Evolutionary conservation across 768 basidiomycete genomes (phyloP), one percentile per base, ranked within the genome.

Genomic region (Auriscalpium vulgare): DNA sequence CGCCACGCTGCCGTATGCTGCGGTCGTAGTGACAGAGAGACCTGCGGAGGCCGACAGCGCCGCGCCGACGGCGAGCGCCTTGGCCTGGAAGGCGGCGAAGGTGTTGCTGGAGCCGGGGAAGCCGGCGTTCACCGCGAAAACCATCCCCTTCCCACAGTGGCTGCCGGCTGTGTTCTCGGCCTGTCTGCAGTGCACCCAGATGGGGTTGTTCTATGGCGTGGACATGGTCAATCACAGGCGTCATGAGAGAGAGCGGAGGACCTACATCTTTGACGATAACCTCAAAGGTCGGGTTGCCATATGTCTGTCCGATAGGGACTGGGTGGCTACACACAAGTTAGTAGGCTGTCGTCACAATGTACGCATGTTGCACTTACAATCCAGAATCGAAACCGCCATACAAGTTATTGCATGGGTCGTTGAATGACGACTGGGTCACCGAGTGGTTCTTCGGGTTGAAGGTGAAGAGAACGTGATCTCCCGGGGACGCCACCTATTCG

Each of bases 1-100:
- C 54, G 73, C n/a, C n/a, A n/a, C 74, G 55, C 62, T 76, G 21
- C 80, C 81, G 57, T 78, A 79, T 1, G 76, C 75, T 53, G 79
- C 78, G 37, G 80, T 78, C 14, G 29, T 3, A 35, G 59, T 38
- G 17, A 54, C 37, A n/a, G 66, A 53, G 38, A 65, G 58, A 17
- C 70, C 56, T 4, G 70, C 63, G 9, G 74, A 56, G 5, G 51
- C 37, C 9, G 56, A 53, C 14, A 57, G 47, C 8, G 17, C 4
- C 2, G 50, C 56, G 16, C 50, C 56, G 10, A 48, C 16, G 3
- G 47, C 59, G 37, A 36, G 14, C 6, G 60, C 60, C n/a, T 4
- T 16, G 4, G 38, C 47, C 47, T 17, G 38, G 57, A 59, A 61
- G 10, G 2, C 8, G 11, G 11, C 14, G 48, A 54, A 61, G 11